Conservation (phyloP, 139 green algal genomes). For the Auxenochlorella pyrenoidosa region DNA sequence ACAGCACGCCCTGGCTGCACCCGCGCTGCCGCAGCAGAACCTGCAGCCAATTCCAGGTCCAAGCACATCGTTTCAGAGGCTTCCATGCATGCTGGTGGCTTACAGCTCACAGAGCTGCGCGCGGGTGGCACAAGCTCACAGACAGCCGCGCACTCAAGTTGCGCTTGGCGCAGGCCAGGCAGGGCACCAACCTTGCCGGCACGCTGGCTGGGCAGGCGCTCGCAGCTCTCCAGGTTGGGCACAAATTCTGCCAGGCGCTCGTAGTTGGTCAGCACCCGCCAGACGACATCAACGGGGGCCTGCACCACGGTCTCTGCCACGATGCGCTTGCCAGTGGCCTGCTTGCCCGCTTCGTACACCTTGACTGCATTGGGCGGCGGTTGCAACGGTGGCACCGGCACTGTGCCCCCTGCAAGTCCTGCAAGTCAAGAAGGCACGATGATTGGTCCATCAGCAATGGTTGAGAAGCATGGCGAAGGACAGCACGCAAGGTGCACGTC, state of each 20-base stretch:
- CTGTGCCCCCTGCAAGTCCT: background rate
- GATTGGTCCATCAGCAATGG: no score
- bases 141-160: background rate
- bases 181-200: slow-evolving; percentile 13
- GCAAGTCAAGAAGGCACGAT: no score
- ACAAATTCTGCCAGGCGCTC: slow-evolving; percentile 62
- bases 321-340: slow-evolving; percentile 30
- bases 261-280: slow-evolving; percentile 70
- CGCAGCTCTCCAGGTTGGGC: slow-evolving; percentile 64
- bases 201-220: slow-evolving; percentile 39
- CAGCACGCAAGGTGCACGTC: no score
- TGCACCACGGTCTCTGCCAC: slow-evolving; percentile 58
- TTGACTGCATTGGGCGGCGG: slow-evolving; percentile 4
- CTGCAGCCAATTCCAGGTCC: background rate
- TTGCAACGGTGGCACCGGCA: background rate
- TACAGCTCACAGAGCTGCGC: no score
- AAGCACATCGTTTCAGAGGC: background rate
- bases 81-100: no score
- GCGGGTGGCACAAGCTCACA: background rate
- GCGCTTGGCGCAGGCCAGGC: no score
- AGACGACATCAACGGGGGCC: slow-evolving; percentile 57
- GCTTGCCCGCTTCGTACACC: slow-evolving; percentile 28
- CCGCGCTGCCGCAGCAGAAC: slow-evolving; percentile 48
- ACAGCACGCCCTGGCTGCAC: slow-evolving; percentile 58
- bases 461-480: no score